Conservation (phyloP, 2,329 filamentous ascomycete species). For the Thelonectria olida region DNA sequence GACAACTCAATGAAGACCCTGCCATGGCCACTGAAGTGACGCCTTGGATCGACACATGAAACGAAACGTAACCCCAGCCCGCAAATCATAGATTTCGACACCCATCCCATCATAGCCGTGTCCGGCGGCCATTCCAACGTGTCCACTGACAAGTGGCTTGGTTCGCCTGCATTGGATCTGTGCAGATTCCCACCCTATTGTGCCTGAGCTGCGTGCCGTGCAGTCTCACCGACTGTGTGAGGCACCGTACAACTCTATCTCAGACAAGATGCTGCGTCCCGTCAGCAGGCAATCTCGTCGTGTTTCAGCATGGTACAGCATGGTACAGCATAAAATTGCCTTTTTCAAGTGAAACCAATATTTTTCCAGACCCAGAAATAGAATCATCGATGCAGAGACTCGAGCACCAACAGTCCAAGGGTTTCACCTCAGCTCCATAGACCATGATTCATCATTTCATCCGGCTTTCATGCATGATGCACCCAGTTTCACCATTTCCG, state of each 20-base stretch:
- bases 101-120: neutral
- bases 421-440: conserved; percentile 4
- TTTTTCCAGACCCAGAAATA: conserved; percentile 12
- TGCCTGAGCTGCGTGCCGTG: too few relatives aligned
- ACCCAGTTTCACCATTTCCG: neutral
- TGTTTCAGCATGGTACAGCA: conserved; percentile 7
- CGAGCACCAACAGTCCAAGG: neutral
- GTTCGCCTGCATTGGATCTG: neutral
- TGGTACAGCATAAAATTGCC: conserved; percentile 1
- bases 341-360: conserved; percentile 5
- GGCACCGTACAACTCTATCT: conserved; percentile 5
- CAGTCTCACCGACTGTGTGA: neutral
- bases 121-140: neutral
- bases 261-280: conserved; percentile 10
- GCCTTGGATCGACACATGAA: conserved; percentile 17
- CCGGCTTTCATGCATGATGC: neutral
- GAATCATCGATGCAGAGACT: neutral
- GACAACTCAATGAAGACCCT: conserved; percentile 5
- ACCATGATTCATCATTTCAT: too few relatives aligned
- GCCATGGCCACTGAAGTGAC: conserved; percentile 3
- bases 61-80: conserved; percentile 15
- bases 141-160: conserved; percentile 6
- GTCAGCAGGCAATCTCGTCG: conserved; percentile 5
- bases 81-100: neutral
- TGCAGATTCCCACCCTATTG: neutral